Percentiles rank a stretch among this genome's conserved stretches.
phyloP scores from a whole-genome alignment of 441 rosid genomes.

The Viola pubescens region DNA sequence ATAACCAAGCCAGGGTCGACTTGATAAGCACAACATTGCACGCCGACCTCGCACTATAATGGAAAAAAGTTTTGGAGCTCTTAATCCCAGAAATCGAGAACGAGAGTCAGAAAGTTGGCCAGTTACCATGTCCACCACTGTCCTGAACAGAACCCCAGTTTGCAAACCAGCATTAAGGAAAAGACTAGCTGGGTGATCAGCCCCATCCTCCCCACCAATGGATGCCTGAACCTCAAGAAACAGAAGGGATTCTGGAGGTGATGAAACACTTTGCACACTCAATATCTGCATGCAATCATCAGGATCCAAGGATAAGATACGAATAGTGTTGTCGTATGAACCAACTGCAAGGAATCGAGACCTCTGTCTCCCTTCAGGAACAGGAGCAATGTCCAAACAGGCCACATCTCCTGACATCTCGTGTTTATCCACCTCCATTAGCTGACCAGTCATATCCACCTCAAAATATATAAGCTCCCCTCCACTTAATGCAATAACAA shows the following conservation, averaged over 20 bases:
- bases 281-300: conserved; percentile 96
- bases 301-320: conserved; percentile 88
- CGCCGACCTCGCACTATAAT: conserved; percentile 72
- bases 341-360: conserved; percentile 97
- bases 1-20: conserved; percentile 98
- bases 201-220: conserved; percentile 91
- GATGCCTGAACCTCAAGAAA: conserved; percentile 98
- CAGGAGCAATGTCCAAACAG: conserved; percentile 93
- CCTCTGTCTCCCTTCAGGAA: conserved; percentile 98
- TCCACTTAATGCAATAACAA: conserved; percentile 90
- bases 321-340: conserved; percentile 85
- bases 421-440: conserved; percentile 95
- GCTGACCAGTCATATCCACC: conserved; percentile 91
- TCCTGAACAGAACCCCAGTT: conserved; percentile 85
- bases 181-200: conserved; percentile 96
- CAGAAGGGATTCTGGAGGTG: conserved; percentile 90
- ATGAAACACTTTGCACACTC: conserved; percentile 91
- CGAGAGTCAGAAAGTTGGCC: conserved; percentile 98
- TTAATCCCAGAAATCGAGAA: conserved; percentile 80
- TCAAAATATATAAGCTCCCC: conserved; percentile 96
- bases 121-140: conserved; percentile 93
- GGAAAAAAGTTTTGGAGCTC: conserved; percentile 87
- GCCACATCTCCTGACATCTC: conserved; percentile 99
- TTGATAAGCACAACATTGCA: conserved; percentile 91
- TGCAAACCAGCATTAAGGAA: conserved; percentile 94